Percentiles rank a stretch among this genome's conserved stretches.
phyloP scores from a whole-genome alignment of 352 stramenopile genomes.

The Pythium apleroticum region DNA sequence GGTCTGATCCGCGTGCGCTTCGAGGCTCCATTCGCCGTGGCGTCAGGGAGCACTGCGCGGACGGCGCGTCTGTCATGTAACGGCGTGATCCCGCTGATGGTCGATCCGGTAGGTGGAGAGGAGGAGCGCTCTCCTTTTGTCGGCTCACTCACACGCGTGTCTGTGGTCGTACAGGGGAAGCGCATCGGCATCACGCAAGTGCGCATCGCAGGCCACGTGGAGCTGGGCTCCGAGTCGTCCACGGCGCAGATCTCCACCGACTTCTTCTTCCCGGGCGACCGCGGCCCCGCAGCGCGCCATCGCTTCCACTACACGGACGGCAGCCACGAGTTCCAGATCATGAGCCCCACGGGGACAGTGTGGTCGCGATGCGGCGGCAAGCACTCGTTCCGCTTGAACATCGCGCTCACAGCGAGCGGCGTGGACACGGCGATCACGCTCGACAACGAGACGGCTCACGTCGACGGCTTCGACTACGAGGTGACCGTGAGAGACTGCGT shows the following conservation, averaged over 20 bases:
- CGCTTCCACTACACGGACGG: conserved; percentile 16
- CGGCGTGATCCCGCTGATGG: conserved; percentile 19
- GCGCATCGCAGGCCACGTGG: conserved; percentile 23
- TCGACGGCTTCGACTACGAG: conserved; percentile 21
- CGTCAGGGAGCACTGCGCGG: neutral
- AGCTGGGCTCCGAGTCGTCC: conserved; percentile 5
- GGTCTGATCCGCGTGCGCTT: conserved; percentile 18
- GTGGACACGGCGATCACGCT: conserved; percentile 16
- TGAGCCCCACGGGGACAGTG: conserved; percentile 12
- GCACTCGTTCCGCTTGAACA: conserved; percentile 31
- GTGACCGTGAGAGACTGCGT: conserved; percentile 23
- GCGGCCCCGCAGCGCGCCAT: conserved; percentile 17
- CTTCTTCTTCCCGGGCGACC: conserved; percentile 28
- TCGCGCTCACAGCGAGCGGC: conserved; percentile 29
- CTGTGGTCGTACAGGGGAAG: conserved; percentile 13
- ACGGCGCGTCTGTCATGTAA: conserved; percentile 17
- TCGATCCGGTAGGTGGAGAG: conserved; percentile 9
- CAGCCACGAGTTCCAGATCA: conserved; percentile 21
- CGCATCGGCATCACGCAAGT: conserved; percentile 31
- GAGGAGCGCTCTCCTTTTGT: neutral
- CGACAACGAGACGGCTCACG: conserved; percentile 7
- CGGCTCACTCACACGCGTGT: neutral
- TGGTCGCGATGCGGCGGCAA: conserved; percentile 30
- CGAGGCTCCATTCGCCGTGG: conserved; percentile 1
- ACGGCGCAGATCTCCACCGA: conserved; percentile 21